Conservation (phyloP, 306 rosid genomes). For the Sesbania bispinosa region DNA sequence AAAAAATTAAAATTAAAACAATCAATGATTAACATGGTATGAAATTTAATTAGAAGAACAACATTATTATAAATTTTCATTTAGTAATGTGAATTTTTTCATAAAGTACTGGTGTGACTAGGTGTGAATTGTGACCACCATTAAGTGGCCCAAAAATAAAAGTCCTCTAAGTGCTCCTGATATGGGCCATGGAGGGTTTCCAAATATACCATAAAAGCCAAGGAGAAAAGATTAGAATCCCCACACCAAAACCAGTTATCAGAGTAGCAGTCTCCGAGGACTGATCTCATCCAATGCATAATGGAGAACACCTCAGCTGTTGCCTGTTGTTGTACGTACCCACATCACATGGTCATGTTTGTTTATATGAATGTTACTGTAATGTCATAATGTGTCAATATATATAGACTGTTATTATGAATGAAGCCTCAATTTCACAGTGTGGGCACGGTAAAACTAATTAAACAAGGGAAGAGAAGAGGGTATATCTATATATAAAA, state of each 20-base stretch:
- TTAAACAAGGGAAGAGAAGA: too few species aligned
- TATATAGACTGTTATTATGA: not conserved
- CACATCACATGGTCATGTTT: slow-evolving; percentile 29
- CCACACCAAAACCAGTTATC: not conserved
- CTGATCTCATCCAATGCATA: slow-evolving; percentile 18
- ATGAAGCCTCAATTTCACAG: not conserved
- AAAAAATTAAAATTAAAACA: not conserved
- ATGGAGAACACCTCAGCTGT: slow-evolving; percentile 10
- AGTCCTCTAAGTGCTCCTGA: not conserved
- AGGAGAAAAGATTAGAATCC: not conserved
- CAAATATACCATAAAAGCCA: not conserved
- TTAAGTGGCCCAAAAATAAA: not conserved
- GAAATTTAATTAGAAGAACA: too few species aligned
- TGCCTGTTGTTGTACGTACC: slow-evolving; percentile 19
- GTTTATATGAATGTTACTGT: not conserved
- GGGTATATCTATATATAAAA: not conserved
- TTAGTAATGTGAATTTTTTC: too few species aligned
- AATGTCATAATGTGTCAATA: not conserved
- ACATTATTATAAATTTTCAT: too few species aligned
- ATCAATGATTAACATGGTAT: too few species aligned
- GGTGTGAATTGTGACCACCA: too few species aligned
- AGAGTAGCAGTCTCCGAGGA: slow-evolving; percentile 14
- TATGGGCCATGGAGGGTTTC: slow-evolving; percentile 14
- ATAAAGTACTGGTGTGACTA: too few species aligned
- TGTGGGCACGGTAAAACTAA: not conserved